Evolutionary conservation across 2,329 filamentous ascomycete genomes (phyloP), one percentile per base, ranked within the genome.

Genomic region (Cylindrodendrum hubeiense): DNA sequence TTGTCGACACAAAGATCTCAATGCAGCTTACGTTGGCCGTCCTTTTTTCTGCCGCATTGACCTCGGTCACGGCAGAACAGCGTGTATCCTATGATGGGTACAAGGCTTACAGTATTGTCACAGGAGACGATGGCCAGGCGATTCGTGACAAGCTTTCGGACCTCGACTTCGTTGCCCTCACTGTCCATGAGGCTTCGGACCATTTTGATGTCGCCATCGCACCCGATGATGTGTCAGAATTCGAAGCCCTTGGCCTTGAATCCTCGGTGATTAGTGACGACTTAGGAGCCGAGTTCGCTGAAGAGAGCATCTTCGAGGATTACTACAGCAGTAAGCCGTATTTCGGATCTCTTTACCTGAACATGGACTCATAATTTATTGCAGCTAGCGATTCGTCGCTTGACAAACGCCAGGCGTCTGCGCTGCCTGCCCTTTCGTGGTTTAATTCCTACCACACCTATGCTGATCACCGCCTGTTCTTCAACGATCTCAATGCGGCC

Each of bases 371-470:
- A 49, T 10, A 15, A 13, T 4, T 6, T 5, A 7, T 15, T 43
- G 0, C 52, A 58, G 37, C 41, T 5, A 55, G 30, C 44, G 22
- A 43, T 2, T 22, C 21, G 7, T 39, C 46, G 5, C n/a, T 41
- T 3, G 15, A 34, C 6, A 34, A 19, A 15, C 50, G 47, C 13
- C 65, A 55, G 58, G 41, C 54, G 2, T 28, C 55, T 28, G 54
- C 64, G 6, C 49, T 67, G 9, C 68, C 68, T 8, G 58, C 53
- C 21, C 22, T 68, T 12, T 60, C 68, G 43, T 88, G 83, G 82
- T 89, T 87, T 76, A 79, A 84, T 60, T 79, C 79, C 2, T 89
- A 88, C 74, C 86, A 89, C 68, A 24, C 77, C 5, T 87, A 86
- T 65, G 76, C 76, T 6, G 83, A 87, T 58, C 86, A 88, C 70